Evolutionary conservation across 2,329 filamentous ascomycete species (phyloP), one percentile per base, ranked within the genome.

Genomic region (Cladophialophora yegresii): DNA sequence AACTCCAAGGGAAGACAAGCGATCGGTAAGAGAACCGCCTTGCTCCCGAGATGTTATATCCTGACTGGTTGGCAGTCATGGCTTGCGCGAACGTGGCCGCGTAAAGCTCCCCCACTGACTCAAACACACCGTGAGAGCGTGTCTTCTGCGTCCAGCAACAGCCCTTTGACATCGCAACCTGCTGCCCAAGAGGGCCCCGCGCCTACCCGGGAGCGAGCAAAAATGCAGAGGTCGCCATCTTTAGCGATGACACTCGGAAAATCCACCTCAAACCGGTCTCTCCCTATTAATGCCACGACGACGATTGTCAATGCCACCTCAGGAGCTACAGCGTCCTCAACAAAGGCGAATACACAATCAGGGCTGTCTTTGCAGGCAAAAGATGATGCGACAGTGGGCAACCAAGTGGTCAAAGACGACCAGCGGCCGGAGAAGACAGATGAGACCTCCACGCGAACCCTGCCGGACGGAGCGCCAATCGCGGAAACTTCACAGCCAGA

Each of bases 111-210:
- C 43, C 77, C 81, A 56, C 74, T 82, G 70, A 81, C 80, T 64
- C 78, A 82, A 74, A 77, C 82, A 73, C 79, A 79, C 67, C 77
- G 77, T 71, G 80, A 82, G 72, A 82, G 78, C 71, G 81, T 81
- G 56, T 79, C 78, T 45, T 79, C 77, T 22, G 45, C 57, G 10
- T 36, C 57, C 10, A 59, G 47, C 45, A 20, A 26, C 57, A 10
- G 10, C 2, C 32, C n/a, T 28, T 13, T 22, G 28, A 9, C 57
- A 32, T 40, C 28, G 20, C n/a, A 75, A 77, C 49, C 74, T 65
- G 70, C 73, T 62, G 72, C 75, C 57, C 75, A 76, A 49, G 75
- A 77, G 66, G 64, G 73, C 22, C 72, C 73, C 36, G 74, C 76
- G 23, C 65, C 66, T 6, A 67, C 58, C 62, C 69, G 68, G 50